Conservation (phyloP, 1,284 basidiomycete species). For the Melampsora americana region DNA sequence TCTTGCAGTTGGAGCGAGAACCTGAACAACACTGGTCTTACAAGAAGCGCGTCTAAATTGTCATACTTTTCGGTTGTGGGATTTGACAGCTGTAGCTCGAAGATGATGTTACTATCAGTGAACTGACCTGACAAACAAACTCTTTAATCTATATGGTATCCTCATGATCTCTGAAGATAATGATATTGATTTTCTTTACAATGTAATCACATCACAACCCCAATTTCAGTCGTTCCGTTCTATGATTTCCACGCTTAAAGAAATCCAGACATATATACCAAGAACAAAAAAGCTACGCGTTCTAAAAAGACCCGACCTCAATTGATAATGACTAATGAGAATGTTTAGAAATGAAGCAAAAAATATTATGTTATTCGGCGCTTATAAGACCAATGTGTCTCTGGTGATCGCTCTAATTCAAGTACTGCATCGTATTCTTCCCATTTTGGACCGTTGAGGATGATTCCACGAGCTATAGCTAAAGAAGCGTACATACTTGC, state of each 20-base stretch:
- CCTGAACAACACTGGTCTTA: neutral
- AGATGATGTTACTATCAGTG: neutral
- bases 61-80: neutral
- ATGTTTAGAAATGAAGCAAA: neutral
- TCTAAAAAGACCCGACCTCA: too few species aligned
- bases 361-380: neutral
- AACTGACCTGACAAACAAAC: neutral
- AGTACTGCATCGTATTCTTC: neutral
- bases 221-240: too few species aligned
- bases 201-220: too few species aligned
- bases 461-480: neutral
- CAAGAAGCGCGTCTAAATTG: neutral
- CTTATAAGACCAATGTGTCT: conserved; percentile 3
- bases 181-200: neutral
- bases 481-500: conserved; percentile 2
- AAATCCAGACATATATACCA: too few species aligned
- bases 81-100: neutral
- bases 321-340: too few species aligned
- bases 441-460: neutral
- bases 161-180: neutral
- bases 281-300: too few species aligned
- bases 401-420: neutral
- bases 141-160: neutral
- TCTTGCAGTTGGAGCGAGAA: neutral
- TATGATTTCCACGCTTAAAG: too few species aligned